A percentile compares a stretch with the other conserved stretches of the same genome.
Conservation (phyloP, 2,329 filamentous ascomycete species). For the Colletotrichum lupini region DNA sequence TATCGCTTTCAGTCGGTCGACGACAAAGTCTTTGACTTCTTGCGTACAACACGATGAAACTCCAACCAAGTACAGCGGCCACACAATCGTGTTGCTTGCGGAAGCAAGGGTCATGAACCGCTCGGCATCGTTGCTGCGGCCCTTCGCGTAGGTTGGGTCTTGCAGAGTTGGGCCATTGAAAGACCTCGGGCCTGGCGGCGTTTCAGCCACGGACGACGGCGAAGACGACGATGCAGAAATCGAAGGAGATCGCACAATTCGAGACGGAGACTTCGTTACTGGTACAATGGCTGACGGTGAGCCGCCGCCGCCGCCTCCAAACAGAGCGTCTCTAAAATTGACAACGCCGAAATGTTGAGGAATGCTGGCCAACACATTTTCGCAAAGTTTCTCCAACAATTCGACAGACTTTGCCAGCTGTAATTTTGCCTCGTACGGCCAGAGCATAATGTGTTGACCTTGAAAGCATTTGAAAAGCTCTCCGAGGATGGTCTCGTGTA, state of each 20-base stretch:
- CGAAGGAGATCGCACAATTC: constrained; percentile 44
- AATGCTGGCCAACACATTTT: constrained; percentile 57
- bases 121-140: constrained; percentile 50
- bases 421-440: constrained; percentile 45
- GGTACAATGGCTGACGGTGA: constrained; percentile 42
- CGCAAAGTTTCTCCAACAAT: constrained; percentile 51
- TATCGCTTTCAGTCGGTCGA: constrained; percentile 57
- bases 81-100: constrained; percentile 60
- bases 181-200: background rate
- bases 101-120: constrained; percentile 61
- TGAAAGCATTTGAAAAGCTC: constrained; percentile 50
- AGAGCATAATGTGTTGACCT: constrained; percentile 34
- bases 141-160: constrained; percentile 50
- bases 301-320: constrained; percentile 36
- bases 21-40: constrained; percentile 54
- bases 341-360: constrained; percentile 63
- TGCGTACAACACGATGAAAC: constrained; percentile 57
- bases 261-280: constrained; percentile 42
- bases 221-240: constrained; percentile 42
- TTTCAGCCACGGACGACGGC: constrained; percentile 33
- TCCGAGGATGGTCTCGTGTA: constrained; percentile 59
- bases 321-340: constrained; percentile 49
- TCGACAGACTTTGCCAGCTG: constrained; percentile 50
- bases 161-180: constrained; percentile 48
- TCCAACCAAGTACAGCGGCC: constrained; percentile 62